Percentiles rank a stretch among this genome's conserved stretches.
Conservation (phyloP, 805 yeast genomes). For the Kodamaea laetipori region DNA sequence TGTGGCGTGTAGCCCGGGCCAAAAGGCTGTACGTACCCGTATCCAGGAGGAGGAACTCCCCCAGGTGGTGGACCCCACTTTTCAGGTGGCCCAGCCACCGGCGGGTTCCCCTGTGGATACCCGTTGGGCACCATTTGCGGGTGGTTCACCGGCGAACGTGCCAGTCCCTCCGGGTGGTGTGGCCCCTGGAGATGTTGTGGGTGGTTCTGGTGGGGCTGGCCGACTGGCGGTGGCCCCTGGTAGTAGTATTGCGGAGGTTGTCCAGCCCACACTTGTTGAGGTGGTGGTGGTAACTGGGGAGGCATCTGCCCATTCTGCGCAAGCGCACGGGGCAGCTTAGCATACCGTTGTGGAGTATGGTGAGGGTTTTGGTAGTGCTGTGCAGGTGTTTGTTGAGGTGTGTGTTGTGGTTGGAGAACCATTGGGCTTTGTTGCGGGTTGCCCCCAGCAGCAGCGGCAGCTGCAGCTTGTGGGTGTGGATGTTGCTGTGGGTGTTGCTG, state of each 20-base stretch:
- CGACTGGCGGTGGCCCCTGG: slow-evolving; percentile 19
- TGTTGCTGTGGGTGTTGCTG: slow-evolving; percentile 32
- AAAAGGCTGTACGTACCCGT: slow-evolving; percentile 25
- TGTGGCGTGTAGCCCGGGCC: slow-evolving; percentile 6
- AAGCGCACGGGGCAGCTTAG: slow-evolving; percentile 3
- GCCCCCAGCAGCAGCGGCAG: too few species aligned
- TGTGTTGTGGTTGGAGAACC: slow-evolving; percentile 11
- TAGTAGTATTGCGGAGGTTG: slow-evolving; percentile 24
- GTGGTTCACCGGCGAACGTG: slow-evolving; percentile 26
- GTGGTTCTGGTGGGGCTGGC: slow-evolving; percentile 5
- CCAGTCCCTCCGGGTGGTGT: slow-evolving; percentile 14
- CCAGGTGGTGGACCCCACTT: slow-evolving; percentile 20
- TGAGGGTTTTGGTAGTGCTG: slow-evolving; percentile 21
- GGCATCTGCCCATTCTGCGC: slow-evolving; percentile 14
- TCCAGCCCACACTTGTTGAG: slow-evolving; percentile 29
- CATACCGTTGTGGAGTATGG: slow-evolving; percentile 1
- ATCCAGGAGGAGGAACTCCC: slow-evolving; percentile 32
- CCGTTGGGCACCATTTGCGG: slow-evolving; percentile 23
- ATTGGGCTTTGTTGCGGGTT: slow-evolving; percentile 12
- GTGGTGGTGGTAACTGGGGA: slow-evolving; percentile 30
- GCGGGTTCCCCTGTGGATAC: slow-evolving; percentile 14
- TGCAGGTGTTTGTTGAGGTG: slow-evolving; percentile 14
- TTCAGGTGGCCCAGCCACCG: slow-evolving; percentile 12
- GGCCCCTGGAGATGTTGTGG: slow-evolving; percentile 3
- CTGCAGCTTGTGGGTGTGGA: slow-evolving; percentile 27